A percentile compares a stretch with the other conserved stretches of the same genome.
These are phyloP conservation scores for Aspergillus sp. DNA, from an alignment of 2,329 filamentous ascomycete genomes.

Conservation along the genomic window DNA sequence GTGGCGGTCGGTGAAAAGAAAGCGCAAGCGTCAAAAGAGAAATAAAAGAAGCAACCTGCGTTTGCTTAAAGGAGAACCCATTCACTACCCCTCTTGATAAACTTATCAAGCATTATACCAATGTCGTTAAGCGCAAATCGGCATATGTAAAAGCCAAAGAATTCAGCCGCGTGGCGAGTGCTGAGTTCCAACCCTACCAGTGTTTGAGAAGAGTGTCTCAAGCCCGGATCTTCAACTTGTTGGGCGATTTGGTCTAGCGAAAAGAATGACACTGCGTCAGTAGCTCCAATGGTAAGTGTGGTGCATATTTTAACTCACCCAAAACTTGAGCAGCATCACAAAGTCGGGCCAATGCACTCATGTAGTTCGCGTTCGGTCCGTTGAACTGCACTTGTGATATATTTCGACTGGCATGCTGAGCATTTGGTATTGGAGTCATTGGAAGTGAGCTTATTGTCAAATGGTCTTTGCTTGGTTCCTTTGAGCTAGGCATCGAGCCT, in stretches of 20 bases:
- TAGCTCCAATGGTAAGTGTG: slow-evolving; percentile 8
- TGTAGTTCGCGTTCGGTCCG: slow-evolving; percentile 86
- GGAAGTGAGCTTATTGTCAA: slow-evolving; percentile 72
- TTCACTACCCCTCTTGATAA: slow-evolving; percentile 92
- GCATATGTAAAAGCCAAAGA: slow-evolving; percentile 96
- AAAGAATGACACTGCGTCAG: slow-evolving; percentile 2
- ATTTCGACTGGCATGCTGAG: slow-evolving; percentile 70
- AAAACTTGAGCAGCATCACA: slow-evolving; percentile 93
- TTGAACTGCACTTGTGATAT: slow-evolving; percentile 67
- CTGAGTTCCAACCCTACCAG: slow-evolving; percentile 94
- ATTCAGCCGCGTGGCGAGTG: slow-evolving; percentile 90
- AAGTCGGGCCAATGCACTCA: slow-evolving; percentile 82
- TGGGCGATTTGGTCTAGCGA: slow-evolving; percentile 84
- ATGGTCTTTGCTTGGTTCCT: slow-evolving; percentile 57
- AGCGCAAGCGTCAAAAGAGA: not conserved
- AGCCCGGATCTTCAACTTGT: slow-evolving; percentile 91
- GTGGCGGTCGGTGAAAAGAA: not conserved
- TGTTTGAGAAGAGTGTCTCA: slow-evolving; percentile 87
- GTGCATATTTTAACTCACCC: slow-evolving; percentile 56
- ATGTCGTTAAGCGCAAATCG: slow-evolving; percentile 90
- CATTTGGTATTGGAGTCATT: slow-evolving; percentile 65
- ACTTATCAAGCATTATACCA: slow-evolving; percentile 85
- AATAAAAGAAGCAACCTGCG: not conserved
- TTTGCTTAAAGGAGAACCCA: slow-evolving; percentile 68
- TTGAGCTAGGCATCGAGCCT: slow-evolving; percentile 35